Percentiles rank a stretch among this genome's conserved stretches.
These are phyloP conservation scores for Hericium rajendrae DNA, from an alignment of 768 basidiomycete species.

Conservation along the genomic window DNA sequence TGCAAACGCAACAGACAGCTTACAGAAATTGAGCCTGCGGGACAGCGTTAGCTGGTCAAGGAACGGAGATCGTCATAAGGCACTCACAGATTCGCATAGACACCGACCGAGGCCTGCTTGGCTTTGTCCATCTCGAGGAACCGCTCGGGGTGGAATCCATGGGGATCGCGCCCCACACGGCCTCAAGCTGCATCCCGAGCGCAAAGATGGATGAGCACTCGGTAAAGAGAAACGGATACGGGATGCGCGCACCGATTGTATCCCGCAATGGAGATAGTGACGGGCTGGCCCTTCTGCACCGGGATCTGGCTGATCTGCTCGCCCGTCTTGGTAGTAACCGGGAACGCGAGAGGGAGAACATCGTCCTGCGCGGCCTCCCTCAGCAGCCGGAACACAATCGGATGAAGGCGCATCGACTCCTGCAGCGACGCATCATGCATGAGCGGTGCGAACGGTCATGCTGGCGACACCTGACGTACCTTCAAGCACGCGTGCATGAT, in stretches of 20 bases:
- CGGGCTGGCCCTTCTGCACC: slow-evolving; percentile 4
- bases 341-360: slow-evolving; percentile 9
- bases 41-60: not conserved
- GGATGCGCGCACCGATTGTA: slow-evolving; percentile 8
- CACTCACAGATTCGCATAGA: slow-evolving; percentile 12
- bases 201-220: not conserved
- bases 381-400: slow-evolving; percentile 4
- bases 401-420: slow-evolving; percentile 12
- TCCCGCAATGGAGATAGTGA: slow-evolving; percentile 2
- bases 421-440: not conserved
- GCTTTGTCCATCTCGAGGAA: slow-evolving; percentile 2
- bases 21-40: slow-evolving; percentile 6
- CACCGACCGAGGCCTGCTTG: not conserved
- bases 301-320: slow-evolving; percentile 4
- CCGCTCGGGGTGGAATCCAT: slow-evolving; percentile 8
- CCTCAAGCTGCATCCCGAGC: slow-evolving; percentile 2
- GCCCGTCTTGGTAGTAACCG: slow-evolving; percentile 9
- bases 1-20: not conserved
- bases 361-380: slow-evolving; percentile 9
- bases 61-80: not conserved
- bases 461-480: not conserved
- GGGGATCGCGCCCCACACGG: slow-evolving; percentile 11
- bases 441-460: not conserved
- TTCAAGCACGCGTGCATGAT: slow-evolving; percentile 10
- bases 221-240: not conserved